Evolutionary conservation across 805 yeast genomes (phyloP), one percentile per base, ranked within the genome.

Genomic region (Torulaspora microellipsoides): DNA sequence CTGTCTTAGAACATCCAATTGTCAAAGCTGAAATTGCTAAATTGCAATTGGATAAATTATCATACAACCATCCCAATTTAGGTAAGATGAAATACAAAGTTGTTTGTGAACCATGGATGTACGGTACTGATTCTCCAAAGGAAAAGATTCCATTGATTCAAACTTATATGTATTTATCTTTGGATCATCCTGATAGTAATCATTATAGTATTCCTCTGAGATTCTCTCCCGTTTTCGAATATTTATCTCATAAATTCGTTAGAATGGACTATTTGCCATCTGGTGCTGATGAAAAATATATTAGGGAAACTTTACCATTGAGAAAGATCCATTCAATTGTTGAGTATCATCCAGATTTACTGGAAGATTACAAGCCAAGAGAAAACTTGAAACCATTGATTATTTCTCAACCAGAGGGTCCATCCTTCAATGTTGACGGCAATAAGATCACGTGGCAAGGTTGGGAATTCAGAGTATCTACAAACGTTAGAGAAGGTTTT

Each of bases 41-140:
- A 62, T 71, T 83, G 65, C 72, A 78, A 51, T 69, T 84, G 46
- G 90, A 89, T 48, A 58, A 68, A n/a, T 38, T 50, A 12, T 40
- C 31, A 15, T 54, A 52, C 75, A 36, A 51, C 31, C 60, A 56
- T 38, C 47, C 55, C 13, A 45, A 40, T 9, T 47, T 56, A 32
- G 60, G 60, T 13, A 49, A 49, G 17, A 34, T 54, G 28, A 45
- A 46, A 14, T 56, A 56, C 45, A 34, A 43, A 59, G 81, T 82
- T 38, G 74, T 80, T 53, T 75, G 75, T 59, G 91, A 84, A 61
- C 87, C 90, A 41, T 85, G 95, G 95, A 85, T 84, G 75, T 84
- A 85, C 62, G 95, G 91, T 57, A 81, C 88, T 28, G 88, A 82
- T 59, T 81, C 79, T 54, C 67, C 76, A 37, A 66, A 73, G 47